Base-by-base conservation (phyloP, 441 rosid species). In the Adansonia madagascariensis region DNA sequence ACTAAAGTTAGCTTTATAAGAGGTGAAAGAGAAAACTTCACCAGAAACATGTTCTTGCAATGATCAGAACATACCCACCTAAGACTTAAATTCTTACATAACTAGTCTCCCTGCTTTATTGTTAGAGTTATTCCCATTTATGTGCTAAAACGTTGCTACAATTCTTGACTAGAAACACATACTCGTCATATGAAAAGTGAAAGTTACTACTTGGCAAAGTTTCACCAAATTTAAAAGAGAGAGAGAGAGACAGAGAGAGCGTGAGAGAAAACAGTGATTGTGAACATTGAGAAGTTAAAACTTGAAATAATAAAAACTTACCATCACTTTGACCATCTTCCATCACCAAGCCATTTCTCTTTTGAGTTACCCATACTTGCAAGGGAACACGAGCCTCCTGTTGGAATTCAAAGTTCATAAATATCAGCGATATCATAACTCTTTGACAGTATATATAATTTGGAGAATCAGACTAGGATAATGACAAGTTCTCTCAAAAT, bases 321-420 rank as follows among this genome's bases (percentile, higher is more conserved):
- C 97, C 98, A 65, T 90, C 91, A 84, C 53, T 84, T 73, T 82
- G 95, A 81, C 86, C 89, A 77, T 89, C 94, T 86, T 93, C 98
- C 85, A 84, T 77, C 76, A 80, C 85, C 80, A 94, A 82, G 73
- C 99, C 97, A 71, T 89, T 92, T 82, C 86, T 84, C 69, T 90
- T 91, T 84, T 89, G 94, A 81, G 86, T 80, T 77, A 88, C 92
- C 98, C 99, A 95, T 83, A 95, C 81, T 77, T 94, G 95, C 65
- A 95, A 77, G 7, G 99, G 97, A 75, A 90, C 83, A 70, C 97
- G 97, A 81, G 85, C 90, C 84, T 92, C 99, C 99, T 95, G 89
- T 67, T 78, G 80, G 61, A 27, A 84, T 57, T 71, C 53, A 67
- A 61, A 81, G 27, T 59, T 62, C 17, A 46, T 68, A 43, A 76